Evolutionary conservation across 2,329 filamentous ascomycete genomes (phyloP).

Genomic region (Neopestalotiopsis sp.): DNA sequence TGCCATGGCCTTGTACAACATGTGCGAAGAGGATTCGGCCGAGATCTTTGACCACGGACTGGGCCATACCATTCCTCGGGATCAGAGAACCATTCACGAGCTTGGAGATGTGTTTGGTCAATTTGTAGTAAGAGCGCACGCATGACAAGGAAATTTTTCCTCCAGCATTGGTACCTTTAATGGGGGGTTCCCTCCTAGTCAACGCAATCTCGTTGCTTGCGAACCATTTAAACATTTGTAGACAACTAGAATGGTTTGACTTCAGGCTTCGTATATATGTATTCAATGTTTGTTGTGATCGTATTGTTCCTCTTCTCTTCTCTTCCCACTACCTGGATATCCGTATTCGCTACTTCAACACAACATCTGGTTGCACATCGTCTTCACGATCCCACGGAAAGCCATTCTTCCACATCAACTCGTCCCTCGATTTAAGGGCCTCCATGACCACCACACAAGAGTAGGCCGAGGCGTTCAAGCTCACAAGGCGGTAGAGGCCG

Average conservation of each 20-base stretch:
- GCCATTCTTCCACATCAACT: slow-evolving; percentile 10
- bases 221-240: no score
- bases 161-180: no score
- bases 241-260: no score
- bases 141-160: background rate
- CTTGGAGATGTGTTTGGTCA: slow-evolving; percentile 22
- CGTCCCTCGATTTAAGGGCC: background rate
- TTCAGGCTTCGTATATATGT: no score
- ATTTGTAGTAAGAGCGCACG: background rate
- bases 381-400: slow-evolving; percentile 6
- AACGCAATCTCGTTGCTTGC: no score
- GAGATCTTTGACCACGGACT: slow-evolving; percentile 50
- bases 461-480: slow-evolving; percentile 16
- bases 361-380: background rate
- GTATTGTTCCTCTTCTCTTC: no score
- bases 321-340: no score
- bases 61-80: slow-evolving; percentile 46
- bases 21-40: slow-evolving; percentile 47
- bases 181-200: no score
- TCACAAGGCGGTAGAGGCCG: slow-evolving; percentile 20
- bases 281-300: no score
- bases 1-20: slow-evolving; percentile 45
- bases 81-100: slow-evolving; percentile 38
- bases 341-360: background rate
- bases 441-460: slow-evolving; percentile 20